A percentile compares a stretch with the other conserved stretches of the same genome.
These are phyloP conservation scores for Chaetomium globosum DNA, from an alignment of 2,329 filamentous ascomycete genomes.

Conservation along the genomic window DNA sequence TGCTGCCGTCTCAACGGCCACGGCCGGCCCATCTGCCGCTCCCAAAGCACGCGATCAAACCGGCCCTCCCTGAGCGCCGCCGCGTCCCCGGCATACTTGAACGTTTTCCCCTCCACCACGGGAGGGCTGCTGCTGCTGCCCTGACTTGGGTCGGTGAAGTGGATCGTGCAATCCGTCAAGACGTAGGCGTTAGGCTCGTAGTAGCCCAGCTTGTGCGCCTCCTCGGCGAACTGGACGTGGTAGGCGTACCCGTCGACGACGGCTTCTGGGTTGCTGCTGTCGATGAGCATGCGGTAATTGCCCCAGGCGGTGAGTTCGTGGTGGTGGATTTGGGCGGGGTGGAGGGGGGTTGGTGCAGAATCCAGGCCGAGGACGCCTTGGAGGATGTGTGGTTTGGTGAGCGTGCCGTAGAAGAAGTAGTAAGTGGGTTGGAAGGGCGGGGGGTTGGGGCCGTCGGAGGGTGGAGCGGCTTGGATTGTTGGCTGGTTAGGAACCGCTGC, in stretches of 20 bases:
- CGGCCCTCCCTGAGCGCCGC: conserved; percentile 14
- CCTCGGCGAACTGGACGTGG: conserved; percentile 8
- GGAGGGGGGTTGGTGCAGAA: background rate
- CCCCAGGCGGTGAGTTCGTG: conserved; percentile 24
- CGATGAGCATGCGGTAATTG: conserved; percentile 20
- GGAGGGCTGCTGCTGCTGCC: background rate
- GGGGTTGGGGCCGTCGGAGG: background rate
- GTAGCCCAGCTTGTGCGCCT: conserved; percentile 18
- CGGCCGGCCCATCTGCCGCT: conserved; percentile 17
- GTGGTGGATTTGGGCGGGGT: conserved; percentile 13
- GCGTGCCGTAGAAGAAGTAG: conserved; percentile 25
- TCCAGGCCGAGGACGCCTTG: conserved; percentile 15
- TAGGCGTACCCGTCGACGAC: conserved; percentile 13
- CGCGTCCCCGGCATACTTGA: conserved; percentile 23
- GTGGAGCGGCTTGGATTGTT: background rate
- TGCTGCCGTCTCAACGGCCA: conserved; percentile 4
- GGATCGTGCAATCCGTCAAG: conserved; percentile 6
- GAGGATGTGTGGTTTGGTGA: conserved; percentile 16
- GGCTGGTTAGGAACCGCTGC: background rate
- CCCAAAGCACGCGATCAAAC: conserved; percentile 23
- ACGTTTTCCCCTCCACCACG: conserved; percentile 11
- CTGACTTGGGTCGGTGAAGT: conserved; percentile 11
- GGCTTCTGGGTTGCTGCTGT: background rate
- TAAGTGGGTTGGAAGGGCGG: background rate
- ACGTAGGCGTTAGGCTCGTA: conserved; percentile 24